These are phyloP conservation scores for Monosporascus sp. DNA, from an alignment of 2,329 filamentous ascomycete species.

Conservation along the genomic window DNA sequence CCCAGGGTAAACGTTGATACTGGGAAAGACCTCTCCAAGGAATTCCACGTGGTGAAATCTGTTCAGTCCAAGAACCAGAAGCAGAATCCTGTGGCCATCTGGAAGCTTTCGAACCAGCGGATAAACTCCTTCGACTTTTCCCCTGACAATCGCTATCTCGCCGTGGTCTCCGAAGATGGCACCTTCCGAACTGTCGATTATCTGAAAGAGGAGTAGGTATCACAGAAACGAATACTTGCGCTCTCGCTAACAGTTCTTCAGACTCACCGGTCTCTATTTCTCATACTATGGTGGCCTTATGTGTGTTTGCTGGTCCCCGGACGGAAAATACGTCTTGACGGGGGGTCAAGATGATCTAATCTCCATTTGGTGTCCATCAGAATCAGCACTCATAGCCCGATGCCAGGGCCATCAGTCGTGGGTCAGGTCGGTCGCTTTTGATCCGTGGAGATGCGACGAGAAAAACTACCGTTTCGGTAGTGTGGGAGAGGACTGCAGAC, in stretches of 20 bases:
- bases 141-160: slow-evolving; percentile 79
- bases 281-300: slow-evolving; percentile 92
- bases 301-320: slow-evolving; percentile 95
- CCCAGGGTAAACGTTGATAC: slow-evolving; percentile 28
- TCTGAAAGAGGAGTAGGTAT: slow-evolving; percentile 73
- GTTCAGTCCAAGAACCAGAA: slow-evolving; percentile 93
- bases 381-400: slow-evolving; percentile 78
- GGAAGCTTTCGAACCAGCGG: slow-evolving; percentile 86
- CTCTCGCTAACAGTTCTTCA: slow-evolving; percentile 28
- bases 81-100: slow-evolving; percentile 83
- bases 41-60: slow-evolving; percentile 77
- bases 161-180: slow-evolving; percentile 88
- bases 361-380: slow-evolving; percentile 88
- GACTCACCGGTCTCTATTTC: slow-evolving; percentile 79
- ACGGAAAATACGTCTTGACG: slow-evolving; percentile 91
- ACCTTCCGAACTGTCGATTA: slow-evolving; percentile 88
- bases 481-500: slow-evolving; percentile 86
- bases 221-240: neutral
- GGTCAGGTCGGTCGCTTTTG: slow-evolving; percentile 90
- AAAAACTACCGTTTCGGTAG: slow-evolving; percentile 93
- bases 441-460: slow-evolving; percentile 95
- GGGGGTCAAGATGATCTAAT: slow-evolving; percentile 95
- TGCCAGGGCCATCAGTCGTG: slow-evolving; percentile 95
- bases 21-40: slow-evolving; percentile 36
- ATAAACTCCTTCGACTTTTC: slow-evolving; percentile 92